Base-by-base conservation (phyloP, 345 rosid species). In the Eucalyptus virginea region DNA sequence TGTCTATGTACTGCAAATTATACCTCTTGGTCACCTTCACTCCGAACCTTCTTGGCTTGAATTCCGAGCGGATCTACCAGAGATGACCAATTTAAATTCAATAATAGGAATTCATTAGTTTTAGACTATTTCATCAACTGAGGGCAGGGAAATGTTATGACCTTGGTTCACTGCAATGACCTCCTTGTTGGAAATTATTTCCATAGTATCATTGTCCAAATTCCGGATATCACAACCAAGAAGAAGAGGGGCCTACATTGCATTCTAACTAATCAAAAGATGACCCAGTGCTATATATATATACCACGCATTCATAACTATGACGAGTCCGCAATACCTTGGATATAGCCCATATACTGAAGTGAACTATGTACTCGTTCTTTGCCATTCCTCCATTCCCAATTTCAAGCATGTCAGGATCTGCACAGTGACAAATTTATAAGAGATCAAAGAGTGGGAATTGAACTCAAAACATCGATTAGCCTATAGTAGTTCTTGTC, bases 361-460 rank as follows among this genome's bases (percentile, higher is more conserved):
- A 97, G 92, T 97, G 99, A 81, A 95, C 99, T 67, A 92, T 92
- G 90, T 98, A 98, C 89, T 98, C 99, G 45, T 95, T 92, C 88
- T 92, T 93, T 1, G 95, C 95, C 99, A 98, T 97, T 89, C 99
- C 99, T 91, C 99, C 99, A 91, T 98, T 98, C 9, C 99, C 99
- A 13, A 98, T 96, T 93, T 98, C 99, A 87, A 98, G 98, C 99
- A 98, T 98, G 93, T 98, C 99, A 86, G 99, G 99, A 90, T 98
- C 99, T 98, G 90, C 86, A 54, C 51, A 87, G 67, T 88, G 5
- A 81, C 80, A 49, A 56, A 40, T 14, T 44, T n/a, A 89, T 87
- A 37, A 87, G 45, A 49, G 17, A 8, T 30, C n/a, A 6, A 49
- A 42, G 28, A 4, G 16, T 86, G 17, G 42, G 26, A 88, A 56